Base-by-base conservation (phyloP, 495 filamentous ascomycete species). In the Lepraria neglecta region DNA sequence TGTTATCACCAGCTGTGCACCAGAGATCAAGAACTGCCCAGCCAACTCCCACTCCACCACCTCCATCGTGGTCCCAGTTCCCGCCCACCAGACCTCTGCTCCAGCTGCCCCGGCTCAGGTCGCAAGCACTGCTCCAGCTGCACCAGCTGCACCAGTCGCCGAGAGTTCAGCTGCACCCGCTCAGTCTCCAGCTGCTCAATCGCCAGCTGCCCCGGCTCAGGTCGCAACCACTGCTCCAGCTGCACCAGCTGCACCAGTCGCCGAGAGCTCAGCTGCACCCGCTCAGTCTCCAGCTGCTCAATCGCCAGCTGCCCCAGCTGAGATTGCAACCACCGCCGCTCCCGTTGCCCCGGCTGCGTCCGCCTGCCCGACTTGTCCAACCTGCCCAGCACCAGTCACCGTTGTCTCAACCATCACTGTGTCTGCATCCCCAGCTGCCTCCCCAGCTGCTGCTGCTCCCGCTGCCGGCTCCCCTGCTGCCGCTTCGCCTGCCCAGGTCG, bases 1-100 rank as follows among this genome's bases (percentile, higher is more conserved):
- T 61, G 81, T 79, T 68, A 73, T 84, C 75, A 84, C 77, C 69
- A 82, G 78, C 31, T 88, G 85, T 73, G 78, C 75, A 61, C 71
- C 84, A 35, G 76, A 74, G 46, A 80, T 87, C 63, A 70, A 66
- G 24, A 65, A 65, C 67, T 69, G 67, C 65, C 67, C 67, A 4
- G 67, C 69, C 67, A 50, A 65, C 62, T 58, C 63, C 64, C 63
- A 53, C 21, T 12, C 52, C 40, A 63, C 45, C 46, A 57, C 60
- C 53, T 58, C 63, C 40, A 58, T 62, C 53, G 54, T 56, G 15
- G 45, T 62, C 27, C 65, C 65, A 42, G 52, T 61, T 61, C 51
- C 65, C 55, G 57, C 62, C 60, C 58, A 43, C 19, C 30, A 43
- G 43, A 55, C 35, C 19, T 31, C 62, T 3, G 4, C 60, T 3